Base-by-base conservation (phyloP, 2,329 filamentous ascomycete genomes). In the Daldinia sp. region DNA sequence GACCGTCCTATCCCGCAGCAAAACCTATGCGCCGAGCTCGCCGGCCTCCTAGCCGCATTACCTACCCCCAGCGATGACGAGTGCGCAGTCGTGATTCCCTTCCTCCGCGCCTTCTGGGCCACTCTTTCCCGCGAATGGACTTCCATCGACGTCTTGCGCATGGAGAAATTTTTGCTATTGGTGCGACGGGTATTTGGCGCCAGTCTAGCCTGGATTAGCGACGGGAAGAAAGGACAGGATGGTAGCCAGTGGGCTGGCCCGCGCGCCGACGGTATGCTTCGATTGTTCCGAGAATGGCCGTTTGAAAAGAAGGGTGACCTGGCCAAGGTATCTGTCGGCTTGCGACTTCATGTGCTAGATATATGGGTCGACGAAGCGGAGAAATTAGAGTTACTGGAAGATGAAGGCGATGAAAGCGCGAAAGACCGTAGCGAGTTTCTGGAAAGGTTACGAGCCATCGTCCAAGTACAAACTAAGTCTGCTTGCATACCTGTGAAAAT, bases 81-180 rank as follows among this genome's bases (percentile, higher is more conserved):
- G 29, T 55, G 71, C 30, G 72, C 70, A 21, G 78, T 79, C 66
- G 78, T 76, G 1, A 72, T 72, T 4, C 74, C 78, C 37, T 87
- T 84, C 80, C 80, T 91, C 63, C 81, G 80, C 61, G 89, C 82
- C 25, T 93, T 92, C 78, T 93, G 89, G 89, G 83, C 85, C 68
- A 90, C 89, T 7, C 84, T 93, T 76, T 81, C 85, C 47, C 78
- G 84, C 45, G 87, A 92, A 77, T 93, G 90, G 86, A 86, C 85
- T 25, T 80, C 82, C 43, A 88, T 93, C 64, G 91, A 93, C 75
- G 87, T 90, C 7, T 78, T 91, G 68, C 86, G 92, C 39, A 89
- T 98, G 81, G 93, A 99, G 79, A 99, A 99, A 81, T 98, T 96
- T 74, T 80, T 99, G 58, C 84, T 94, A 69, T 83, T 98, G 15